phyloP scores from a whole-genome alignment of 768 basidiomycete genomes.

The Omphalotus guepiniiformis region DNA sequence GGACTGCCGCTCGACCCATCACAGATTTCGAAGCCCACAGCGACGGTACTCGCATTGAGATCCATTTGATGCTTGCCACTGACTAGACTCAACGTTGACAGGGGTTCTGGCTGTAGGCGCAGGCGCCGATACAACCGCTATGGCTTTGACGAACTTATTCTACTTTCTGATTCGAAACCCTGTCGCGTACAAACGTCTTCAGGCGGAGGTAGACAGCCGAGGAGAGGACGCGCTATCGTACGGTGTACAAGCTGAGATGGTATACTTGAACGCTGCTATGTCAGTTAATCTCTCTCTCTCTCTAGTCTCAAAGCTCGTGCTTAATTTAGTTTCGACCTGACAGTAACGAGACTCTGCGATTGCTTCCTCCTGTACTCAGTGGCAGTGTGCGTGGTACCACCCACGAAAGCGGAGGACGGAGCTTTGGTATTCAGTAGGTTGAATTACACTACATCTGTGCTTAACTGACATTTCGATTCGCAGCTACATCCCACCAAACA shows the following conservation, averaged over 20 bases:
- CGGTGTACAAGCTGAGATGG: slow-evolving; percentile 25
- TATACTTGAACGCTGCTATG: slow-evolving; percentile 34
- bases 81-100: not conserved
- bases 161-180: slow-evolving; percentile 32
- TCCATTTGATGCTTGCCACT: not conserved
- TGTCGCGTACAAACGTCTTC: slow-evolving; percentile 27
- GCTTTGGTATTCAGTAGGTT: slow-evolving; percentile 38
- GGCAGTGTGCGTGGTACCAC: slow-evolving; percentile 40
- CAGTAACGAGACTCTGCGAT: slow-evolving; percentile 48
- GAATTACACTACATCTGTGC: too few species aligned
- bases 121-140: slow-evolving; percentile 39
- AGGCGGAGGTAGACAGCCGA: slow-evolving; percentile 29
- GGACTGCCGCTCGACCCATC: slow-evolving; percentile 14
- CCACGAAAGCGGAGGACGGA: slow-evolving; percentile 30
- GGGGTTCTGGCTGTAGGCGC: slow-evolving; percentile 39
- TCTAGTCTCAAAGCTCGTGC: not conserved
- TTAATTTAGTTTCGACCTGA: slow-evolving; percentile 1
- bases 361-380: slow-evolving; percentile 46
- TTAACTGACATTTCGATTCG: not conserved
- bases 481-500: slow-evolving; percentile 43
- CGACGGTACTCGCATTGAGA: slow-evolving; percentile 23
- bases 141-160: slow-evolving; percentile 27
- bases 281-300: slow-evolving; percentile 15
- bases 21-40: slow-evolving; percentile 38
- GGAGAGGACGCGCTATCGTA: slow-evolving; percentile 22